Conservation (phyloP, 2,329 filamentous ascomycete species). For the Coniella vitis region DNA sequence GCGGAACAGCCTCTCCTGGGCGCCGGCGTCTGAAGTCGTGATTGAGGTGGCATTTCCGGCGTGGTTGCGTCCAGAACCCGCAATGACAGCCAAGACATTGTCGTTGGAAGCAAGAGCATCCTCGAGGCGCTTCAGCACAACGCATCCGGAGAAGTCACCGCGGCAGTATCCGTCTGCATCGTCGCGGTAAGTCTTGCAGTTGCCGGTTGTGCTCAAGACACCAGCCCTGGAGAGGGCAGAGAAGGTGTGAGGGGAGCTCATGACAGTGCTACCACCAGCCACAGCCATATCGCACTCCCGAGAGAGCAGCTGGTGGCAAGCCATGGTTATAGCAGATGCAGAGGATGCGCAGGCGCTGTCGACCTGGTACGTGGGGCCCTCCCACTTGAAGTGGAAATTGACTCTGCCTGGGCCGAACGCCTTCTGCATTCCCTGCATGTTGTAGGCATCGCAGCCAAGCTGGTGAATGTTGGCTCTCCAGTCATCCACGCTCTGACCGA, state of each 20-base stretch:
- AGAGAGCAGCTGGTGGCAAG: constrained; percentile 23
- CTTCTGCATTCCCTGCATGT: constrained; percentile 26
- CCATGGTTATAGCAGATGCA: constrained; percentile 30
- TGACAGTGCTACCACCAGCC: constrained; percentile 25
- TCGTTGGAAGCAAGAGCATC: constrained; percentile 42
- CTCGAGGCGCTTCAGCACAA: constrained; percentile 42
- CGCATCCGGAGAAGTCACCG: constrained; percentile 37
- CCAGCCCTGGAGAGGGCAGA: constrained; percentile 24
- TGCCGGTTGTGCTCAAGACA: constrained; percentile 26
- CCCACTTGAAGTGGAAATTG: constrained; percentile 29
- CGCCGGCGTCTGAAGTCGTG: constrained; percentile 21
- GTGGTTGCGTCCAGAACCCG: constrained; percentile 32
- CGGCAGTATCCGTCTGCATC: constrained; percentile 43
- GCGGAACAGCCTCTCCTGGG: constrained; percentile 25
- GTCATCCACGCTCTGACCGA: constrained; percentile 25
- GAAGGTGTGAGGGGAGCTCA: constrained; percentile 22
- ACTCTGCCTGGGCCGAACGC: constrained; percentile 25
- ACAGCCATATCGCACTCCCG: constrained; percentile 27
- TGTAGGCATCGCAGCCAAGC: constrained; percentile 28
- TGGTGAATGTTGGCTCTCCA: constrained; percentile 8
- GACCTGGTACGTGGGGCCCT: constrained; percentile 25
- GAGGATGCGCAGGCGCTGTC: constrained; percentile 34
- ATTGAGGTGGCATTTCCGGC: constrained; percentile 31
- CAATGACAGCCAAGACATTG: constrained; percentile 33
- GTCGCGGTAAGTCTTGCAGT: constrained; percentile 28